Evolutionary conservation across 768 basidiomycete genomes (phyloP), one percentile per base, ranked within the genome.

Genomic region (Hericium erinaceus): DNA sequence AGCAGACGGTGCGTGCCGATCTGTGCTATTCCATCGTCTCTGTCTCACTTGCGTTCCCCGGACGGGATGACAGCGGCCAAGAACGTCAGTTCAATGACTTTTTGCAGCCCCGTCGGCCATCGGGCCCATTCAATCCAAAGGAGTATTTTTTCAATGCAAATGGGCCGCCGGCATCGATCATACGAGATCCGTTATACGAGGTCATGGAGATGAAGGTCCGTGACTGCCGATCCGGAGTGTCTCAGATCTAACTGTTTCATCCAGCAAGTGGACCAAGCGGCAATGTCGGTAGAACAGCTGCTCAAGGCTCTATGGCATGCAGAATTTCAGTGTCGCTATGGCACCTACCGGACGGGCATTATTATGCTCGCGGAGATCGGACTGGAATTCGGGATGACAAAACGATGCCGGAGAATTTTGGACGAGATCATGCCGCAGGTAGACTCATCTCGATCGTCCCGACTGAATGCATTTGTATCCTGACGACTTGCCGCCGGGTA

Each of bases 381-480:
- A 8, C 70, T 92, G 18, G 88, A 92, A 64, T 86, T 88, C 65
- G 85, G 84, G 15, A 82, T 92, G 79, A 79, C 85, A 13, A 79
- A 80, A 64, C 77, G 81, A 58, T 84, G 82, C 57, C 75, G 73
- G 61, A 77, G 75, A 57, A 76, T 92, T 52, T 63, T 94, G 49
- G 85, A 90, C 51, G 89, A 88, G 58, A 81, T 92, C 49, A 79
- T 92, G 76, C 91, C 91, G 20, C 91, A 92, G 73, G 91, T 86
- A 58, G 59, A 73, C 62, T 2, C 8, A 33, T 8, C 39, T 7
- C 52, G 33, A 44, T 18, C 12, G 12, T 44, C 9, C 33, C 33
- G 49, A 12, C 24, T 28, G 18, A n/a, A n/a, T 12, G 39, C 28
- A 24, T 33, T 15, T 58, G 41, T 51, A 8, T 56, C 13, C 57